phyloP scores from a whole-genome alignment of 23 red algal species.

The Gracilaria gracilis region DNA sequence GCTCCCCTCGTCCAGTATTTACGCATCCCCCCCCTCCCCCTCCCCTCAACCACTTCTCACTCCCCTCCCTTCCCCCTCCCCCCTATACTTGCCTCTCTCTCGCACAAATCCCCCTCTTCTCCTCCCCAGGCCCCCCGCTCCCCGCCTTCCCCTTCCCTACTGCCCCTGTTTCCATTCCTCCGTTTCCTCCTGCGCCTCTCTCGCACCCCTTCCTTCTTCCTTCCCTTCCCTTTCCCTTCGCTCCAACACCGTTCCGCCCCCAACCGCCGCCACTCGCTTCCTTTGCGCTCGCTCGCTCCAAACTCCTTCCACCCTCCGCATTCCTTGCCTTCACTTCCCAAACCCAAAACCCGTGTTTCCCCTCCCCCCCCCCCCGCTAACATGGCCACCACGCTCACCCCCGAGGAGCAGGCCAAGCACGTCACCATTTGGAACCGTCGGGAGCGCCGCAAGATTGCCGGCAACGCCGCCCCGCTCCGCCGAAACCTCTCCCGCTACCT shows the following conservation, averaged over 20 bases:
- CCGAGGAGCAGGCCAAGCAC: slow-evolving; percentile 62
- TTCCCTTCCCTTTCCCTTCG: too few relatives aligned
- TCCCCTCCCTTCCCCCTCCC: not conserved
- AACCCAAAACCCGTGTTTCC: not conserved
- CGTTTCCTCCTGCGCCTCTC: too few relatives aligned
- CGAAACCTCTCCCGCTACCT: slow-evolving; percentile 89
- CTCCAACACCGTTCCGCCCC: too few relatives aligned
- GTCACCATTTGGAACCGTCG: slow-evolving; percentile 95
- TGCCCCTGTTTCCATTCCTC: not conserved
- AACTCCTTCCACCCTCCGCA: not conserved
- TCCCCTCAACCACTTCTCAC: not conserved
- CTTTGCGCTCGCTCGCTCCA: too few relatives aligned
- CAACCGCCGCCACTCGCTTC: too few relatives aligned
- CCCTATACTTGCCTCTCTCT: not conserved
- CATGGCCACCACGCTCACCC: slow-evolving; percentile 3
- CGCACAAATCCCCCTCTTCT: not conserved
- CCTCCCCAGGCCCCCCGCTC: not conserved
- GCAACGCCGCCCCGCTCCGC: slow-evolving; percentile 94
- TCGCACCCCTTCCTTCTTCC: too few relatives aligned
- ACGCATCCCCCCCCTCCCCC: not conserved
- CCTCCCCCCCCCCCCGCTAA: not conserved
- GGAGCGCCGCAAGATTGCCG: slow-evolving; percentile 91
- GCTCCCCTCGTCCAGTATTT: not conserved
- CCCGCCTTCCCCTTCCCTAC: not conserved
- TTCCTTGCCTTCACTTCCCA: not conserved